These are phyloP conservation scores for Pleurostoma richardsiae DNA, from an alignment of 2,329 filamentous ascomycete species.

Conservation along the genomic window DNA sequence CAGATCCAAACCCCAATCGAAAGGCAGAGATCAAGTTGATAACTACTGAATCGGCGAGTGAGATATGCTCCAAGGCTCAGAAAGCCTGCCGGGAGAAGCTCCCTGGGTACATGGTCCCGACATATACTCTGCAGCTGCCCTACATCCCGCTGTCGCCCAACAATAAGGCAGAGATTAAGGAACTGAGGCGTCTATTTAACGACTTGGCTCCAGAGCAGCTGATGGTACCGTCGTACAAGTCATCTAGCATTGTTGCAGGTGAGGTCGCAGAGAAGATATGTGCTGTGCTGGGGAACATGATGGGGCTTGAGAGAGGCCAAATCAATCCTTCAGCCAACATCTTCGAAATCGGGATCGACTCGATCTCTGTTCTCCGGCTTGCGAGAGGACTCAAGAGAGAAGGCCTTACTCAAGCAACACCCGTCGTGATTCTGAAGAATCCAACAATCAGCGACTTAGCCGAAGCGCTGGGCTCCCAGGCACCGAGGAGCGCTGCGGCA, in stretches of 20 bases:
- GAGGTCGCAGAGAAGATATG: slow-evolving; percentile 43
- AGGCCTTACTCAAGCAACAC: slow-evolving; percentile 56
- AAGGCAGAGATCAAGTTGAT: slow-evolving; percentile 11
- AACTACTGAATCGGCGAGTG: slow-evolving; percentile 24
- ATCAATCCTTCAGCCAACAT: slow-evolving; percentile 59
- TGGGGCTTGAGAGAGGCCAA: slow-evolving; percentile 32
- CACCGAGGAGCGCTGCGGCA: slow-evolving; percentile 8
- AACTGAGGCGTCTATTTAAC: slow-evolving; percentile 62
- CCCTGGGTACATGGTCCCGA: slow-evolving; percentile 87
- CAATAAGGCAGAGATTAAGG: slow-evolving; percentile 79
- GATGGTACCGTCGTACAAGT: slow-evolving; percentile 43
- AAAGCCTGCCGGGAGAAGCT: slow-evolving; percentile 64
- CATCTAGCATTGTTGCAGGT: slow-evolving; percentile 13
- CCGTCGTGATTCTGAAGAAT: slow-evolving; percentile 64
- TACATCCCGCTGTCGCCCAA: slow-evolving; percentile 78
- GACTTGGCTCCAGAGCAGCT: slow-evolving; percentile 55
- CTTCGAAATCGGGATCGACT: slow-evolving; percentile 84
- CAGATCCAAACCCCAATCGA: not conserved
- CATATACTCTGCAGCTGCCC: slow-evolving; percentile 69
- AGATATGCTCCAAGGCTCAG: slow-evolving; percentile 41
- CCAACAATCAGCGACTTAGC: slow-evolving; percentile 44
- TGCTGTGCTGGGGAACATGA: slow-evolving; percentile 47
- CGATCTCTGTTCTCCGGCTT: slow-evolving; percentile 74
- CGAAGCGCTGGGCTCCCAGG: slow-evolving; percentile 20
- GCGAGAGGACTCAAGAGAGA: slow-evolving; percentile 56